Base-by-base conservation (phyloP, 1,284 basidiomycete genomes). In the Malassezia dermatis region DNA sequence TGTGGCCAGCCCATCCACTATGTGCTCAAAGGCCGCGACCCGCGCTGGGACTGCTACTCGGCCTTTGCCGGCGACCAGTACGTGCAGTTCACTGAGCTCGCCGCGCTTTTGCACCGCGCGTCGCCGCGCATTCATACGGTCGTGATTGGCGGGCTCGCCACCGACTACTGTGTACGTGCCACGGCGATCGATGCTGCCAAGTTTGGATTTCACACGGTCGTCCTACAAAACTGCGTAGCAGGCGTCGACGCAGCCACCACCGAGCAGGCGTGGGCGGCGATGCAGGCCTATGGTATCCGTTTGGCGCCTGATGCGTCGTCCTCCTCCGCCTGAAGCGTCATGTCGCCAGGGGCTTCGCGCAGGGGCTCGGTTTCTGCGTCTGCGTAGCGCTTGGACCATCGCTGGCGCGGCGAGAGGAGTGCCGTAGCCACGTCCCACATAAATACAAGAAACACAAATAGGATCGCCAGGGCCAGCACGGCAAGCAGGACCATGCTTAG, bases 101-200 rank as follows among this genome's bases (percentile, higher is more conserved):
- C 53, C 17, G 26, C 26, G 10, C 15, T 57, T 3, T 31, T 57
- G 30, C 39, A 47, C 28, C 19, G 47, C 26, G 27, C 32, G 12
- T 32, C 32, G 19, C 28, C 48, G 24, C 60, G 68, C 34, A 75
- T 82, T 3, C 69, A 73, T 24, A 75, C 76, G 46, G 77, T 83
- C 8, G 79, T 81, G 32, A 76, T 84, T 4, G 78, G 77, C 1
- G 83, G 83, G 3, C 75, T 85, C 17, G 83, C 83, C 39, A 80
- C 81, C 15, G 83, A 84, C 66, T 83, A 80, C 62, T 84, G 83
- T 64, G 80, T 82, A 15, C 65, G 71, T 27, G 67, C 62, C 12
- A 78, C 77, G 3, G 79, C 79, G 27, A 64, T 79, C 39, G 79
- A 80, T 52, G 76, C 78, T 5, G 71, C 65, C 59, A 77, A 77